Percentiles rank a stretch among this genome's conserved stretches.
Evolutionary conservation across 805 yeast species (phyloP).

Genomic region (Monosporozyma aquatica): DNA sequence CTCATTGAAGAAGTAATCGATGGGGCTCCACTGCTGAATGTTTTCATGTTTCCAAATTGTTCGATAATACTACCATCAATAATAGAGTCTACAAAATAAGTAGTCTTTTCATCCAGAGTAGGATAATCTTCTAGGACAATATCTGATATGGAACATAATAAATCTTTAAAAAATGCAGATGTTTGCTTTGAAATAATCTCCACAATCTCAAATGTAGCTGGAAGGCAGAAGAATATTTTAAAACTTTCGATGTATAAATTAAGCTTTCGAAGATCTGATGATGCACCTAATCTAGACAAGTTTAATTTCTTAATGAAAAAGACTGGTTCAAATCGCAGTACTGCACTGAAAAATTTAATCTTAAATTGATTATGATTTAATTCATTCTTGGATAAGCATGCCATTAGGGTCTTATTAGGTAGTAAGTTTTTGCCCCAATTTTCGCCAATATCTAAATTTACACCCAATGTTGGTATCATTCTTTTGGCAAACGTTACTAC

Average conservation of each 20-base stretch:
- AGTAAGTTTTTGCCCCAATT: slow-evolving; percentile 15
- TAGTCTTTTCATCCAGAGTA: slow-evolving; percentile 19
- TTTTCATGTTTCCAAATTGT: slow-evolving; percentile 13
- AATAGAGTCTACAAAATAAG: slow-evolving; percentile 21
- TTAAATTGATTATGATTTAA: slow-evolving; percentile 13
- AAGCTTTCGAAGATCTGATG: slow-evolving; percentile 18
- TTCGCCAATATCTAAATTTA: slow-evolving; percentile 17
- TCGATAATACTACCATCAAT: slow-evolving; percentile 20
- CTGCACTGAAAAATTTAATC: slow-evolving; percentile 27
- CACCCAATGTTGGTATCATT: slow-evolving; percentile 14
- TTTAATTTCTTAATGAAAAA: slow-evolving; percentile 23
- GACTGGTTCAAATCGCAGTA: slow-evolving; percentile 27
- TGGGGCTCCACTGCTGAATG: slow-evolving; percentile 8
- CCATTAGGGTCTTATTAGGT: slow-evolving; percentile 9
- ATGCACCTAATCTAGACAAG: slow-evolving; percentile 10
- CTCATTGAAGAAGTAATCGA: slow-evolving; percentile 6
- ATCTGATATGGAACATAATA: slow-evolving; percentile 24
- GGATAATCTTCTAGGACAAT: slow-evolving; percentile 18
- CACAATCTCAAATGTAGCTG: slow-evolving; percentile 20
- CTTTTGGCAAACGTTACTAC: slow-evolving; percentile 17
- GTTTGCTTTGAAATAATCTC: slow-evolving; percentile 22
- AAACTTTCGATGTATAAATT: slow-evolving; percentile 33
- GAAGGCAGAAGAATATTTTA: slow-evolving; percentile 28
- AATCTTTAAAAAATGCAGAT: slow-evolving; percentile 27
- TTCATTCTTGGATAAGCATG: slow-evolving; percentile 3